Evolutionary conservation across 768 basidiomycete species (phyloP), one percentile per base, ranked within the genome.

Genomic region (Rhodotorula graminis): DNA sequence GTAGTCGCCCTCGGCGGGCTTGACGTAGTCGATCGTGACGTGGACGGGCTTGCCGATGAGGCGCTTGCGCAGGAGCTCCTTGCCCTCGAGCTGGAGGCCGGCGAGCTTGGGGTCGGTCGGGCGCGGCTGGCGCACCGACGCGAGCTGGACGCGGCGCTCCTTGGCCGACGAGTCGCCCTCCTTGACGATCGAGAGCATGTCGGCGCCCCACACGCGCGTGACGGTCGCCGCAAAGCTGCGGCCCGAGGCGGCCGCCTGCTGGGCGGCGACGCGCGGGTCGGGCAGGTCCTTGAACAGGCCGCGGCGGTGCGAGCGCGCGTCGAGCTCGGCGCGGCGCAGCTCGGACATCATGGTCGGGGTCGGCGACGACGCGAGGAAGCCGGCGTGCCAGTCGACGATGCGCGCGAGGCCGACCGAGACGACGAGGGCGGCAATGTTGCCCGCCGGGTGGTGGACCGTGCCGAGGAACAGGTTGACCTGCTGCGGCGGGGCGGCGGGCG

Each of bases 381-480:
- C 94, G 25, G 95, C 93, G 80, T 99, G 95, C 94, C 94, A 97
- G 80, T 95, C 94, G 70, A 98, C 89, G 62, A 97, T 86, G 69
- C 92, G 89, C 27, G 94, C 95, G 3, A 97, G 84, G 42, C 95
- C 94, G 58, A 87, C 86, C 9, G 85, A 86, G 42, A 92, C 88
- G 52, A 99, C 84, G 81, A 90, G 88, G 77, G 95, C 92, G 21
- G 93, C 93, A 37, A 99, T 89, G 81, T 96, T 96, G 46, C 95
- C 95, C 27, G 89, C 91, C 16, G 95, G 93, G 80, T 98, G 95
- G 55, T 91, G 82, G 21, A 92, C 90, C 69, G 87, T 88, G 70
- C 93, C 95, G 79, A 99, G 96, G 82, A 93, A 94, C 67, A 93
- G 86, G 64, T 87, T 90, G 14, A 90, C 89, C 33, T 90, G 84